Conservation (phyloP, 2,329 filamentous ascomycete genomes). For the Ophiosphaerella herpotricha region DNA sequence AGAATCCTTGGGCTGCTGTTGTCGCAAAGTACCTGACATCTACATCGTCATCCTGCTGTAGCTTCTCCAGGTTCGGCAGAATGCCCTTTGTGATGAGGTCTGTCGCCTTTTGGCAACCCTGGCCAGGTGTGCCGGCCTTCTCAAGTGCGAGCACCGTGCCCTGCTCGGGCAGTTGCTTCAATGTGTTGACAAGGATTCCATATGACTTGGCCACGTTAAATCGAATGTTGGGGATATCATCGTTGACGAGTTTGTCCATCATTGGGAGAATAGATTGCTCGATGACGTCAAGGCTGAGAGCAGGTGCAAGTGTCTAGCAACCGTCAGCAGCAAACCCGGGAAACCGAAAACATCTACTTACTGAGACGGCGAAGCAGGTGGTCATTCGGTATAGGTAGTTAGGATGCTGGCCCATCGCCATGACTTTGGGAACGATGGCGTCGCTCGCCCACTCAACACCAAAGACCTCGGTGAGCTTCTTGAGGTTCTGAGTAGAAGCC, state of each 20-base stretch:
- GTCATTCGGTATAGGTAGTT: constrained; percentile 99
- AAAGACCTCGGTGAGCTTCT: constrained; percentile 98
- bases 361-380: constrained; percentile 98
- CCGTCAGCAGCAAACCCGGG: constrained; percentile 10
- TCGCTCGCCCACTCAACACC: constrained; percentile 97
- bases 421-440: constrained; percentile 97
- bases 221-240: constrained; percentile 97
- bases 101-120: constrained; percentile 70
- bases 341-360: constrained; percentile 57
- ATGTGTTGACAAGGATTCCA: constrained; percentile 82
- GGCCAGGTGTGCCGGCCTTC: constrained; percentile 67
- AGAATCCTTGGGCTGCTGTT: constrained; percentile 69
- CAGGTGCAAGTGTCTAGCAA: constrained; percentile 84
- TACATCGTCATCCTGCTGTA: constrained; percentile 96
- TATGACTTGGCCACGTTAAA: constrained; percentile 99
- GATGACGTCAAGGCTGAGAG: constrained; percentile 92
- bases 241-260: constrained; percentile 88
- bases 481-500: constrained; percentile 94
- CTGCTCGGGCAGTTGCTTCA: constrained; percentile 86
- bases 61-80: constrained; percentile 87
- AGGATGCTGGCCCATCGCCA: constrained; percentile 96
- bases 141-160: constrained; percentile 85
- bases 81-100: constrained; percentile 86
- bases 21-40: constrained; percentile 98
- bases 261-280: constrained; percentile 92